Base-by-base conservation (phyloP, 495 filamentous ascomycete genomes). In the Daldinia caldariorum region DNA sequence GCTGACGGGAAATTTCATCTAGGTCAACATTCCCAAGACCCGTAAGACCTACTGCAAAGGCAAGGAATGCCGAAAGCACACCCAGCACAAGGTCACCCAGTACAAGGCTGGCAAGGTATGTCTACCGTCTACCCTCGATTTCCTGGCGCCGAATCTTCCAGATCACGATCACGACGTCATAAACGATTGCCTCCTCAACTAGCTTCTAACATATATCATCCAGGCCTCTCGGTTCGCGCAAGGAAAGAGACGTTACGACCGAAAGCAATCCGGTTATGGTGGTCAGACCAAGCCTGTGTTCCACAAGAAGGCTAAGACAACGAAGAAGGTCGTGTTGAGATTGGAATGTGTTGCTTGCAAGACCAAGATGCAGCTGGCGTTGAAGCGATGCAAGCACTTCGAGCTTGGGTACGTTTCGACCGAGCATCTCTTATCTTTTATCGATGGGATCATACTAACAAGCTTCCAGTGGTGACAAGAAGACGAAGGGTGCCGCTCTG, bases 221-320 rank as follows among this genome's bases (percentile, higher is more conserved):
- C 61, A 70, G 66, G 66, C 66, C 79, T 97, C 94, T 70, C 86
- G 93, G 29, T 95, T 92, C 86, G 93, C 94, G 75, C 94, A 97
- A 89, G 95, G 95, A 89, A 99, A 98, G 91, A 92, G 95, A 83
- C 94, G 95, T 90, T 99, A 99, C 88, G 95, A 98, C 87, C 91
- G 96, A 80, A 99, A 99, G 88, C 96, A 99, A 87, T 92, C 90
- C 79, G 92, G 95, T 89, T 99, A 97, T 85, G 95, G 96, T 90
- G 95, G 95, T 91, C 95, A 99, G 87, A 99, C 95, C 71, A 99
- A 99, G 86, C 75, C 75, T 41, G 75, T 77, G 58, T 77, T 99
- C 91, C 94, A 97, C 91, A 98, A 98, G 90, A 97, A 97, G 89
- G 96, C 96, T 70, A 99, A 99, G 91, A 98, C 96, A 72, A 99